These are phyloP conservation scores for Ochromonas danica DNA, from an alignment of 108 stramenopile genomes.

Conservation along the genomic window DNA sequence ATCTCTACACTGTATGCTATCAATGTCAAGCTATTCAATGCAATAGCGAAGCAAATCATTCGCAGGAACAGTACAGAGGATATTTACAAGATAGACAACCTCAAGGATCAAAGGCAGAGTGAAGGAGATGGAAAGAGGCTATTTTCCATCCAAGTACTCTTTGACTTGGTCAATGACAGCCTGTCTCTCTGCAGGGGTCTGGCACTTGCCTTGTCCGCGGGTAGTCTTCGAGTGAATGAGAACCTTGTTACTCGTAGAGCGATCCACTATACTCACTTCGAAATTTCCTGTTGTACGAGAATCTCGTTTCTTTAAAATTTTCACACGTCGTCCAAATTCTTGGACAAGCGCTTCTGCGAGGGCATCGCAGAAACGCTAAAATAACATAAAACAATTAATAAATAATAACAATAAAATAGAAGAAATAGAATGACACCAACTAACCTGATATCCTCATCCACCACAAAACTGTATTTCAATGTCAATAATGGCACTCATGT, in stretches of 20 bases:
- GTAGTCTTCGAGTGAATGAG: conserved; percentile 43
- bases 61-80: too few relatives aligned
- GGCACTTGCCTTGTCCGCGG: conserved; percentile 42
- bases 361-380: neutral
- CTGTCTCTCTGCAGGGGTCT: conserved; percentile 35
- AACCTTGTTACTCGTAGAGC: conserved; percentile 33
- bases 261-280: conserved; percentile 36
- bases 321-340: conserved; percentile 28
- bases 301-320: conserved; percentile 28
- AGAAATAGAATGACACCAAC: neutral
- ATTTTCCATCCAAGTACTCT: conserved; percentile 9
- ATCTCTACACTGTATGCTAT: too few relatives aligned
- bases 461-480: conserved; percentile 43
- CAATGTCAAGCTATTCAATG: too few relatives aligned
- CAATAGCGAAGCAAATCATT: too few relatives aligned
- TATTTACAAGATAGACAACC: too few relatives aligned
- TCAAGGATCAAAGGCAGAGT: too few relatives aligned
- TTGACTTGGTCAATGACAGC: conserved; percentile 19
- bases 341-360: conserved; percentile 33
- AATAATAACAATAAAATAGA: neutral
- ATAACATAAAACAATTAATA: neutral
- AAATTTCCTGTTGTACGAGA: conserved; percentile 46
- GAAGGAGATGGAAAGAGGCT: too few relatives aligned
- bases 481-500: neutral
- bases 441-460: conserved; percentile 45